Base-by-base conservation (phyloP, 2,329 filamentous ascomycete species). In the Dryadomyces quercus-mongolicae region DNA sequence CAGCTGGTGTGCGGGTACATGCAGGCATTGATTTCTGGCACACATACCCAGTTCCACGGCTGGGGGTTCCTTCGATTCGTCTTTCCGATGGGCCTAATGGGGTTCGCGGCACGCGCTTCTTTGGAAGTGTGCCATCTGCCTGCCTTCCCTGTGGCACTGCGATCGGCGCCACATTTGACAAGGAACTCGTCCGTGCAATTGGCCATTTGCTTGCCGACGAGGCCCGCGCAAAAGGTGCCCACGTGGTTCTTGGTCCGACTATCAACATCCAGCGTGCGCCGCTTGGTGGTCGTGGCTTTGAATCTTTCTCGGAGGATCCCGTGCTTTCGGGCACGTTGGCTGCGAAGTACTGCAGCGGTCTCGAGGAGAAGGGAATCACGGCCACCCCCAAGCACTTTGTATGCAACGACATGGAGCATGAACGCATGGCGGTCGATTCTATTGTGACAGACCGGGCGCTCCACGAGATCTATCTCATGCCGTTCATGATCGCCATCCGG, bases 141-240 rank as follows among this genome's bases (percentile, higher is more conserved):
- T 73, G 71, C 56, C 63, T 74, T 10, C 71, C 72, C 2, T 72
- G 69, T 55, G 70, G 68, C 18, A 69, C 70, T 6, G 69, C 67
- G 8, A 65, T 74, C 7, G 85, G 79, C 21, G 81, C 83, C 5
- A 85, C 85, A 9, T 88, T 82, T 77, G 80, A 86, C 64, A 76
- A 76, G 55, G 68, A 73, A 18, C 73, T 86, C 43, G 78, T 84
- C 55, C 81, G 80, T 62, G 70, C 74, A 48, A 80, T 82, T 36
- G 85, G 85, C 45, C 68, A 75, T 57, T 77, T 80, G 54, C 85
- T 88, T 78, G 85, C 81, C 13, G 68, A 75, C 53, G 85, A 88
- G 64, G 78, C 82, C 62, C 76, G 74, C 56, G 78, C 70, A 55
- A 88, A 88, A 68, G 84, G 85, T 55, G 74, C 84, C 18, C 82